Evolutionary conservation across 2,329 filamentous ascomycete species (phyloP), one percentile per base, ranked within the genome.

Genomic region (Sporothrix pallida): DNA sequence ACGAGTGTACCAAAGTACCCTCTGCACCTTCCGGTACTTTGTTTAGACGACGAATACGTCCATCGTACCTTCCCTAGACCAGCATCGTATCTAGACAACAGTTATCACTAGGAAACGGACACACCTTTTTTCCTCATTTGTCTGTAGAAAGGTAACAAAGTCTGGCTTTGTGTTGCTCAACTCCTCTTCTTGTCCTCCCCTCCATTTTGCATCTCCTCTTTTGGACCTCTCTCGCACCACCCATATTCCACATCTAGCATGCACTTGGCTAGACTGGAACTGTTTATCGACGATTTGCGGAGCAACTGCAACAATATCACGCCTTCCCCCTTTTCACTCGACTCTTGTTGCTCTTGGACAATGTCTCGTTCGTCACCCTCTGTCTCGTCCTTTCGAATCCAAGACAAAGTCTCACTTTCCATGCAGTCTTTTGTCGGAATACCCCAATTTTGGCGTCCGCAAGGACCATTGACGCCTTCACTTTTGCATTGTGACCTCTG

Each of bases 381-480:
- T 20, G 26, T 56, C 23, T 60, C 58, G 50, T 10, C 3, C 23
- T 17, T 26, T 23, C 17, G 20, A 44, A 44, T 56, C 54, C 42
- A 60, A 69, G 46, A 62, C 62, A 72, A 4, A 37, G 73, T 52
- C 63, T 69, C 46, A 69, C 69, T 42, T 10, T 26, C 15, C n/a
- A 60, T n/a, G 50, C 72, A 68, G 26, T 46, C 44, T 54, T 31
- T 48, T 12, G 44, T 70, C 73, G 73, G 73, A 56, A 72, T 72
- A 62, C 73, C 73, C 73, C 73, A 69, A 74, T 50, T 23, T 46
- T 68, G 44, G 56, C 56, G 60, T 74, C 73, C 69, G 69, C 20
- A 12, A 3, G 15, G 37, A 17, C 65, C 23, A 52, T 15, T 56
- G 26, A 3, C 31, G 31, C 17, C 17, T 44, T 20, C 23, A 7